A percentile compares a stretch with the other conserved stretches of the same genome.
phyloP scores from a whole-genome alignment of 2,329 filamentous ascomycete species.

The Plenodomus tracheiphilus region DNA sequence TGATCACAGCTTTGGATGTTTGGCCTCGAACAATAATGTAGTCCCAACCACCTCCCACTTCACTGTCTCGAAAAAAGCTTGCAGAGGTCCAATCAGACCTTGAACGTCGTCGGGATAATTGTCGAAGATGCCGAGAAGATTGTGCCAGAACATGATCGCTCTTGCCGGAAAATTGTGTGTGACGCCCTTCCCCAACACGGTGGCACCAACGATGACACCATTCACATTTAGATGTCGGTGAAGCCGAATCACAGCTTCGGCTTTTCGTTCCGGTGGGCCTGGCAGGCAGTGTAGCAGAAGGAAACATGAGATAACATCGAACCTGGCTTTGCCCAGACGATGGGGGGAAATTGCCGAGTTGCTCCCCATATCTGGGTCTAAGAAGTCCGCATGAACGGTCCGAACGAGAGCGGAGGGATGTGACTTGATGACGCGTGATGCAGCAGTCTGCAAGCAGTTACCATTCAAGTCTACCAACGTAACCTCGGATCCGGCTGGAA shows the following conservation, averaged over 20 bases:
- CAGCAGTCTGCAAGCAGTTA: background rate
- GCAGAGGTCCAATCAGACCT: background rate
- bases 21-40: background rate
- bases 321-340: background rate
- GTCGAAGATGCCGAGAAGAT: background rate
- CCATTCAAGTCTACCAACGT: background rate
- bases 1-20: background rate
- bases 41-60: slow-evolving; percentile 1
- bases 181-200: background rate
- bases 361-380: background rate
- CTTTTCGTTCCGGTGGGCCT: background rate
- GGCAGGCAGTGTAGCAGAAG: slow-evolving; percentile 1
- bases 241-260: background rate
- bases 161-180: background rate
- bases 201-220: background rate
- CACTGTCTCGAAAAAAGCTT: background rate
- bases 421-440: background rate
- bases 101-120: background rate
- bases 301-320: background rate
- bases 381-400: slow-evolving; percentile 1
- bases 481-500: background rate
- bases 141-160: background rate
- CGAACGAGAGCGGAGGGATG: background rate
- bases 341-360: background rate
- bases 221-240: background rate